Evolutionary conservation across 805 yeast genomes (phyloP), one percentile per base, ranked within the genome.

Genomic region (Wickerhamiella nectarea): DNA sequence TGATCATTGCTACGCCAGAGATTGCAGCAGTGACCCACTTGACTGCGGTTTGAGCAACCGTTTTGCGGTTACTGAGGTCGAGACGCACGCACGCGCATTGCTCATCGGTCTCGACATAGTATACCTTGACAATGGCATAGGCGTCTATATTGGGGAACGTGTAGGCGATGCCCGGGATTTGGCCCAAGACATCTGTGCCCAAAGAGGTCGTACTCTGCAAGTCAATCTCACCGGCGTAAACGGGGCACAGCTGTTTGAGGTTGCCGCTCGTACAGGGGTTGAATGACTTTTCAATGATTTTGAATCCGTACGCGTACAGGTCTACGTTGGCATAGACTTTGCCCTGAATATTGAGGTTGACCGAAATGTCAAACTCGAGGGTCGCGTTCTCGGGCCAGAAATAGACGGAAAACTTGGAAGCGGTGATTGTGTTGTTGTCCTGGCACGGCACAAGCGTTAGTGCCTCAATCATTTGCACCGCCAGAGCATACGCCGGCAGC

Each of bases 21-120:
- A 86, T 68, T 17, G 80, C 78, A 1, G 96, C 96, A 15, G 95
- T 84, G 34, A 84, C 94, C 96, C 96, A 87, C 62, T 82, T 80
- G 46, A 80, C 86, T 51, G 82, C 82, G 2, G 73, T 68, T 57
- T 84, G 94, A 36, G 81, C 65, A 17, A 85, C 89, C 2, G 93
- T 78, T 54, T 78, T 81, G 29, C 87, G 85, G 57, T 85, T 85
- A 17, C 78, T 56, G 56, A 85, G 76, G 47, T 72, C 71, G 14
- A 84, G 76, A 57, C 81, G 89, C 45, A 85, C 68, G 59, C 95
- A 85, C 31, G 86, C 84, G 45, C 80, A 56, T 22, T 25, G 67
- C 22, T 67, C 68, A 38, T 55, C 50, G 6, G 66, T 57, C 46
- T 63, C 57, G 10, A 57, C 56, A 43, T 72, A 69, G 42, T 57